Evolutionary conservation across 2,329 filamentous ascomycete species (phyloP), one percentile per base, ranked within the genome.

Genomic region (Zarea fungicola): DNA sequence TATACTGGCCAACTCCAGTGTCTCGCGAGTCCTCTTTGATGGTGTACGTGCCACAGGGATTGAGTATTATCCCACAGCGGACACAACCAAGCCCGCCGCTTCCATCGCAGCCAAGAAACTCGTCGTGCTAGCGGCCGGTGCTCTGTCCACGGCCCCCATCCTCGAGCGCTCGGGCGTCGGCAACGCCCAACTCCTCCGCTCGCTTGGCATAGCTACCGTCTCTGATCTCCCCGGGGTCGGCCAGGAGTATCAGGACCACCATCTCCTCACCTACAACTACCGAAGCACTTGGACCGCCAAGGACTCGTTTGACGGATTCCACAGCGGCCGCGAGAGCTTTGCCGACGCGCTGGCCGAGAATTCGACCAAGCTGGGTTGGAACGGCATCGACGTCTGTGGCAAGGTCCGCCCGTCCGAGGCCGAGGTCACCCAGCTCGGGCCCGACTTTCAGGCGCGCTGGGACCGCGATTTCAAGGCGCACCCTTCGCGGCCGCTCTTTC

Each of bases 81-180:
- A 50, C 19, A 6, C 6, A 6, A 16, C 4, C 22, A 28, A 11
- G 10, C 26, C 31, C 2, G 10, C 31, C 5, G 21, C 8, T n/a
- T 52, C 49, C 11, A 63, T 83, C 16, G 70, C 64, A 37, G 80
- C 81, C 3, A 68, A 70, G 6, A 81, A 77, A 61, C 63, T 81
- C 18, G 78, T 84, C 4, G 57, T 74, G 5, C 54, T 73, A 1
- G 67, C 69, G 1, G 67, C 69, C 21, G 77, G 77, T 9, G 69
- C 75, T 0, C 66, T 72, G 16, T 72, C 70, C 3, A 75, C 75
- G 0, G 76, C 78, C 1, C 62, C 64, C 1, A 67, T 84, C 5
- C 70, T 84, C 1, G 78, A 84, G 58, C 68, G 80, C 19, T 84
- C 80, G 3, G 80, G 81, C 8, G 56, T 84, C 8, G 78, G 77